These are phyloP conservation scores for Pseudogymnoascus sp. DNA, from an alignment of 2,329 filamentous ascomycete species.

Conservation along the genomic window DNA sequence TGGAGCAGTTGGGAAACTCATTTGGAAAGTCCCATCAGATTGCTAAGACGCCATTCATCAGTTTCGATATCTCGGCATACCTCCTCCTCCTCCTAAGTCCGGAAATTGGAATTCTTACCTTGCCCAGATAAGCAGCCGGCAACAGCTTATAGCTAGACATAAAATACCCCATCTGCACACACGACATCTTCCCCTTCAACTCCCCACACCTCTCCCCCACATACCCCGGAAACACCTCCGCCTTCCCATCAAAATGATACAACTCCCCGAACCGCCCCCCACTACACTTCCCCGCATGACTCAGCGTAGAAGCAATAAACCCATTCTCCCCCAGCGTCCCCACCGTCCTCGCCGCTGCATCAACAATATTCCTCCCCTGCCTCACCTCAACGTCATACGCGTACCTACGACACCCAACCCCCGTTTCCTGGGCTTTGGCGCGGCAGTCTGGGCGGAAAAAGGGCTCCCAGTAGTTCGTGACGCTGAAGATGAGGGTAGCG, in stretches of 20 bases:
- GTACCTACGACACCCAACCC: conserved; percentile 34
- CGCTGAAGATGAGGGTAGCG: conserved; percentile 46
- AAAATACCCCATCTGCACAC: conserved; percentile 37
- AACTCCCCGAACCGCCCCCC: conserved; percentile 37
- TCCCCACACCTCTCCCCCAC: conserved; percentile 34
- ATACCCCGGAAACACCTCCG: conserved; percentile 38
- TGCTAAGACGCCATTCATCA: conserved; percentile 20
- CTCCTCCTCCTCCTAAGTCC: not conserved
- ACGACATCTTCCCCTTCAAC: conserved; percentile 41
- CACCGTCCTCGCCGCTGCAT: conserved; percentile 38
- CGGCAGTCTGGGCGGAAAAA: conserved; percentile 38
- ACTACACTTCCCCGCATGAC: conserved; percentile 39
- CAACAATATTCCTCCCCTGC: conserved; percentile 46
- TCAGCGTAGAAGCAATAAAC: conserved; percentile 41
- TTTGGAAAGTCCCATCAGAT: conserved; percentile 36
- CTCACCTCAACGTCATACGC: conserved; percentile 41
- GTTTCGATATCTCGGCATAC: not conserved
- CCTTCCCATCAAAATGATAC: conserved; percentile 46
- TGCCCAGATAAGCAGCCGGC: conserved; percentile 37
- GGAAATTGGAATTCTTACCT: conserved; percentile 27
- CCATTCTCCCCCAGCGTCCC: conserved; percentile 34
- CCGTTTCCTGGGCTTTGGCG: conserved; percentile 30
- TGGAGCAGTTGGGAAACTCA: conserved; percentile 37
- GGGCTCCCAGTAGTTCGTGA: conserved; percentile 48
- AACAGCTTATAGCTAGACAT: conserved; percentile 38